These are phyloP conservation scores for Penicillium flavigenum DNA, from an alignment of 495 filamentous ascomycete genomes.

Conservation along the genomic window DNA sequence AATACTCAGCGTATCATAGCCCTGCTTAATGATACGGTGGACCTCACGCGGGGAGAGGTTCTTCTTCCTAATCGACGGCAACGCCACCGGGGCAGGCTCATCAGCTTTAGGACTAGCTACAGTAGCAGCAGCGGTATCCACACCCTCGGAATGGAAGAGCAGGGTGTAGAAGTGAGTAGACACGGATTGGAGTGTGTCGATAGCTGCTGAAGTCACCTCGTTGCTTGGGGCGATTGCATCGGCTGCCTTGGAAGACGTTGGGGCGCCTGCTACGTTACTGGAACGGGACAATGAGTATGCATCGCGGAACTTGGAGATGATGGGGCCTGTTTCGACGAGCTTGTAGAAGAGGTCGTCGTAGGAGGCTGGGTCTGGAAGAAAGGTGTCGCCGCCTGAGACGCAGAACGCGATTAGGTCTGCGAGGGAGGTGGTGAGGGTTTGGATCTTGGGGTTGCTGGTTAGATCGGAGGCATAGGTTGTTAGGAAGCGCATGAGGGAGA, in stretches of 20 bases:
- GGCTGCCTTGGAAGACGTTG: conserved; percentile 15
- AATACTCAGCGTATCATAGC: conserved; percentile 90
- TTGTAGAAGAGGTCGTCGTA: conserved; percentile 99
- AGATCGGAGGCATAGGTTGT: conserved; percentile 80
- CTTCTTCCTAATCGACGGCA: conserved; percentile 48
- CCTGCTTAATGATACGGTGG: conserved; percentile 87
- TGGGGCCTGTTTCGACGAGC: conserved; percentile 85
- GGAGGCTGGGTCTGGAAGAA: conserved; percentile 82
- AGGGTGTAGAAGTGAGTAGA: conserved; percentile 84
- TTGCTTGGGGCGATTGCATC: conserved; percentile 17
- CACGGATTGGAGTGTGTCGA: conserved; percentile 80
- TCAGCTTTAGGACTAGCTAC: conserved; percentile 26
- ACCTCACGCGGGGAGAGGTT: conserved; percentile 81
- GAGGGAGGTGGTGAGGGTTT: conserved; percentile 51
- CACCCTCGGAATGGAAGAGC: conserved; percentile 61
- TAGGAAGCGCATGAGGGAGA: conserved; percentile 88
- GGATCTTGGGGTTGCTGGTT: conserved; percentile 59
- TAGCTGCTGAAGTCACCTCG: conserved; percentile 51
- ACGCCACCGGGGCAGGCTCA: conserved; percentile 26
- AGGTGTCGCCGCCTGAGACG: conserved; percentile 83
- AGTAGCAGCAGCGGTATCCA: conserved; percentile 13
- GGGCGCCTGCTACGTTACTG: not conserved
- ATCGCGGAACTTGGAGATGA: conserved; percentile 78
- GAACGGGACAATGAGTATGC: conserved; percentile 52
- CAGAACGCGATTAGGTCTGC: conserved; percentile 84